A percentile compares a stretch with the other conserved stretches of the same genome.
Evolutionary conservation across 208 protist species (phyloP).

Genomic region (Chromosphaera perkinsii): DNA sequence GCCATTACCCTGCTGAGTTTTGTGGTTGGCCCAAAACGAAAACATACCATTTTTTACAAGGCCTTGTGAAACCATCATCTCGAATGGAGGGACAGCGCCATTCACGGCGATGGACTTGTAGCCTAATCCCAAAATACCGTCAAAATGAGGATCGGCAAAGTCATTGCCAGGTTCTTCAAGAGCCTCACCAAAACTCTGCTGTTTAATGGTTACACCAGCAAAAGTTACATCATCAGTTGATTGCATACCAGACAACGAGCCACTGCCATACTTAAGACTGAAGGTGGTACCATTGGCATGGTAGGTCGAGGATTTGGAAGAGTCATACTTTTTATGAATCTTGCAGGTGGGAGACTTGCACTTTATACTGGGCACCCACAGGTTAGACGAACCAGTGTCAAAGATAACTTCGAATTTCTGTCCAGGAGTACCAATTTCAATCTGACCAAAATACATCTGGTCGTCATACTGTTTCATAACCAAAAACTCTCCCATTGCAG

Average conservation of each 20-base stretch:
- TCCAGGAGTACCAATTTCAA: slow-evolving; percentile 73
- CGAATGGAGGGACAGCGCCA: too few relatives aligned
- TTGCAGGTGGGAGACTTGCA: slow-evolving; percentile 53
- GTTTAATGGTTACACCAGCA: slow-evolving; percentile 58
- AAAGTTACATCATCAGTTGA: slow-evolving; percentile 73
- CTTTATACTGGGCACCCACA: slow-evolving; percentile 49
- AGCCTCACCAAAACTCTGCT: slow-evolving; percentile 72
- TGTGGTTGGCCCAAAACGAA: too few relatives aligned
- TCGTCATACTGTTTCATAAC: slow-evolving; percentile 68
- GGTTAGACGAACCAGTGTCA: slow-evolving; percentile 38
- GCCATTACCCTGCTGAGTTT: too few relatives aligned
- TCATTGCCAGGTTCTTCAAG: slow-evolving; percentile 72
- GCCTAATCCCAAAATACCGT: slow-evolving; percentile 76
- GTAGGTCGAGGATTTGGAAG: slow-evolving; percentile 65
- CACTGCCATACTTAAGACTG: slow-evolving; percentile 81
- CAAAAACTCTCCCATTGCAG: too few relatives aligned
- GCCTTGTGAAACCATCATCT: too few relatives aligned
- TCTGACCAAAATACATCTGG: slow-evolving; percentile 77
- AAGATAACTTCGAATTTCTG: slow-evolving; percentile 74
- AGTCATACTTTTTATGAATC: slow-evolving; percentile 72
- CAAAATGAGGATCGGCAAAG: slow-evolving; percentile 80
- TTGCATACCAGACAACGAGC: slow-evolving; percentile 74
- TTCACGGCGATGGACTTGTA: too few relatives aligned
- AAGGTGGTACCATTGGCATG: slow-evolving; percentile 71
- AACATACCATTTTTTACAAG: too few relatives aligned